Conservation (phyloP, 352 stramenopile species). For the Phytophthora pisi region DNA sequence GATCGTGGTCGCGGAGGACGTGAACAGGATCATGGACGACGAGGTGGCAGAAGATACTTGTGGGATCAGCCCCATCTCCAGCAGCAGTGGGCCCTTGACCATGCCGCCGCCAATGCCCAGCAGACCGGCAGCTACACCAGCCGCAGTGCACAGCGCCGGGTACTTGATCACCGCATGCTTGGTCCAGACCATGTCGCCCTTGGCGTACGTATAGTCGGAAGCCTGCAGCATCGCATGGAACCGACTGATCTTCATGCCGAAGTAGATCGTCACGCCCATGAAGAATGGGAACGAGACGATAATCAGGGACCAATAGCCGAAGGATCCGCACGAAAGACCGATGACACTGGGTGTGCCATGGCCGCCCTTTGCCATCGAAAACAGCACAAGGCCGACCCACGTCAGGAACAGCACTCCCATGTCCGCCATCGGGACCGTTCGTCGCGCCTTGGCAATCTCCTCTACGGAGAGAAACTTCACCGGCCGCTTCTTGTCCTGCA, state of each 20-base stretch:
- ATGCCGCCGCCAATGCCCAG: conserved; percentile 92
- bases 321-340: conserved; percentile 65
- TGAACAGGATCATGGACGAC: conserved; percentile 94
- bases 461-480: conserved; percentile 45
- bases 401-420: conserved; percentile 75
- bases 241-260: conserved; percentile 67
- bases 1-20: conserved; percentile 95
- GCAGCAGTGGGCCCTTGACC: conserved; percentile 89
- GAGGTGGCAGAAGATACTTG: conserved; percentile 89
- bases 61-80: conserved; percentile 90
- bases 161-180: conserved; percentile 87
- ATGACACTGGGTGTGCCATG: conserved; percentile 79
- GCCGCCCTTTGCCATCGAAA: conserved; percentile 81
- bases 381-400: conserved; percentile 78
- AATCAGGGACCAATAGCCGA: conserved; percentile 73
- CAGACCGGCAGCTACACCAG: conserved; percentile 73
- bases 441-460: conserved; percentile 59
- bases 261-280: conserved; percentile 72
- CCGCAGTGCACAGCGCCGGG: conserved; percentile 71
- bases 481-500: conserved; percentile 45
- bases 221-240: conserved; percentile 67
- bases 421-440: conserved; percentile 62
- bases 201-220: conserved; percentile 92
- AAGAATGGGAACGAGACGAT: conserved; percentile 77
- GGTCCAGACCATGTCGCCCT: conserved; percentile 96